phyloP scores from a whole-genome alignment of 2,329 filamentous ascomycete genomes.

The Arachnomyces sp. region DNA sequence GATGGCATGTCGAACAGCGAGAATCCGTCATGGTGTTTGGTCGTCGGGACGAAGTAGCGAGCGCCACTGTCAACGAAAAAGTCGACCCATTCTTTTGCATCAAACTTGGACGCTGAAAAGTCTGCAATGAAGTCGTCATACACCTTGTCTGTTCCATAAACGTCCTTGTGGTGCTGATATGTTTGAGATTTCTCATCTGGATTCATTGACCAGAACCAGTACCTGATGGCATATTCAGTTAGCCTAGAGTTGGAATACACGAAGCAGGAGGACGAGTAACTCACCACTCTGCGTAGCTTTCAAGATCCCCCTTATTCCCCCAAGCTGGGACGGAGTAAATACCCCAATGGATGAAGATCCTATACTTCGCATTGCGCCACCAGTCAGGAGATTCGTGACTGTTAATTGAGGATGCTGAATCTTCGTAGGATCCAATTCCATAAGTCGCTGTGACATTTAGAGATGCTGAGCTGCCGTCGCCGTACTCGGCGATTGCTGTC shows the following conservation, averaged over 20 bases:
- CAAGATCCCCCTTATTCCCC: constrained; percentile 5
- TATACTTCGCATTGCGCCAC: constrained; percentile 8
- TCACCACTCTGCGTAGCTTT: constrained; percentile 14
- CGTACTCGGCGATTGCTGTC: no score
- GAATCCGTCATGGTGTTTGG: constrained; percentile 44
- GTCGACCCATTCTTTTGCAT: constrained; percentile 10
- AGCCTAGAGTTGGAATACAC: neutral
- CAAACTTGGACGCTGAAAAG: constrained; percentile 8
- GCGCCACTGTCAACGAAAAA: constrained; percentile 10
- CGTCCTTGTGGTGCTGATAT: constrained; percentile 1
- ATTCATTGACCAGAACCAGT: no score
- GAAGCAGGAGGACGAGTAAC: neutral
- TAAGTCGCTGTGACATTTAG: no score
- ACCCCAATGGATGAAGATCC: constrained; percentile 13
- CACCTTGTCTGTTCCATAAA: constrained; percentile 4
- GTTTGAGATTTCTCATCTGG: neutral
- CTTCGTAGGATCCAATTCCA: no score
- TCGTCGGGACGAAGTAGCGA: constrained; percentile 35
- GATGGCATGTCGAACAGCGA: constrained; percentile 35
- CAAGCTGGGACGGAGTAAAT: constrained; percentile 8
- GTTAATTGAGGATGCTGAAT: no score
- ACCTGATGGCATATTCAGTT: neutral
- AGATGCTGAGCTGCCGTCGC: no score
- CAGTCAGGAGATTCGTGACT: constrained; percentile 7
- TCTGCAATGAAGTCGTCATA: constrained; percentile 10